Base-by-base conservation (phyloP, 1,284 basidiomycete species). In the Anthracocystis panici-leucophaei region DNA sequence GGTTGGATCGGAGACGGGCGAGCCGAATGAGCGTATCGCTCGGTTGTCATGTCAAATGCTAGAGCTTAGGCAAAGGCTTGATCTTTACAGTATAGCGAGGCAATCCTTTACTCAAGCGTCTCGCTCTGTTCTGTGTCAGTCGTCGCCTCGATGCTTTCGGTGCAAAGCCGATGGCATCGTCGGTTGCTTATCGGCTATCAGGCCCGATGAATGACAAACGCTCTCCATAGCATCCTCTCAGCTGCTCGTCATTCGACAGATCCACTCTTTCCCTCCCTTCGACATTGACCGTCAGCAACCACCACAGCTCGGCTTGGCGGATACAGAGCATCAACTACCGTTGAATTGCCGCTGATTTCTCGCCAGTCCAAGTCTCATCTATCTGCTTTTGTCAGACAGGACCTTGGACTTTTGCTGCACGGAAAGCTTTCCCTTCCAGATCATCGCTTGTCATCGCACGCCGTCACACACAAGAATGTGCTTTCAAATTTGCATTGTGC, bases 401-500 rank as follows among this genome's bases (percentile, higher is more conserved):
- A 25, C 44, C 44, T 45, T 27, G 12, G 23, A 12, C 20, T 44
- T 12, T 20, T 4, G 20, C 21, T 25, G 44, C n/a, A 3, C 25
- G 21, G 20, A 9, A n/a, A n/a, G n/a, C n/a, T n/a, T n/a, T 44
- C 9, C 10, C n/a, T 25, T 33, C 18, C 46, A 14, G n/a, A 29
- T 21, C 10, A 29, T 29, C 31, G 9, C n/a, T 27, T 18, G 35
- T 2, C 35, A 18, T 25, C 16, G 16, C 38, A n/a, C 8, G 11
- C n/a, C 21, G 45, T 41, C 45, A 57, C 45, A 40, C 33, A 31
- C 27, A 18, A 20, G 3, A 20, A 12, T 12, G 29, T 31, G 52
- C 46, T 62, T 55, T 53, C 40, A 62, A 18, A 49, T 40, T 58
- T 62, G 52, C 31, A 49, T 56, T 63, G 38, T 23, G 53, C 46